A percentile compares a stretch with the other conserved stretches of the same genome.
Evolutionary conservation across 1,139 yeast species (phyloP).

Genomic region (Pneumocystis jirovecii): DNA sequence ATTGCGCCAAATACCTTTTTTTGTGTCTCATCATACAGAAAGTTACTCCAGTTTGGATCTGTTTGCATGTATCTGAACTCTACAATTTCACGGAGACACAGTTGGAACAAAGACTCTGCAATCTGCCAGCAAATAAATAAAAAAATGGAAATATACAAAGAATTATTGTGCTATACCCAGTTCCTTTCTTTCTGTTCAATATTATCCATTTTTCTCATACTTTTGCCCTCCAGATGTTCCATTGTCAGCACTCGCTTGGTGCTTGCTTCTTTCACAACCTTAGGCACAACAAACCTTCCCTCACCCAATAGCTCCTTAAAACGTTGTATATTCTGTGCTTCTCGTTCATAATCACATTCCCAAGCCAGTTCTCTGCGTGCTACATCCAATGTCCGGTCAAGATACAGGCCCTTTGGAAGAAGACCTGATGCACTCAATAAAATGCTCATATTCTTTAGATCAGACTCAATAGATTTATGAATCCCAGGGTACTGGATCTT

Average conservation of each 20-base stretch:
- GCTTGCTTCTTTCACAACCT: slow-evolving; percentile 60
- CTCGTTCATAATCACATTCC: slow-evolving; percentile 94
- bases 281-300: slow-evolving; percentile 72
- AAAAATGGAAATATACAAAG: background rate
- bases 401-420: slow-evolving; percentile 79
- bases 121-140: slow-evolving; percentile 22
- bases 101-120: slow-evolving; percentile 72
- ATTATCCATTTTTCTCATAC: slow-evolving; percentile 51
- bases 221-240: slow-evolving; percentile 75
- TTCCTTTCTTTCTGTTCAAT: slow-evolving; percentile 61
- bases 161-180: slow-evolving; percentile 29
- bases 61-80: slow-evolving; percentile 89
- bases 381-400: slow-evolving; percentile 83
- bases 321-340: slow-evolving; percentile 61
- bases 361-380: slow-evolving; percentile 87
- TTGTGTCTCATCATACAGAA: slow-evolving; percentile 56
- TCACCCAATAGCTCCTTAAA: slow-evolving; percentile 48
- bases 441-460: slow-evolving; percentile 67
- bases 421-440: slow-evolving; percentile 73
- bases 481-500: slow-evolving; percentile 99
- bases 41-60: slow-evolving; percentile 98
- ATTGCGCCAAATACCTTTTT: background rate
- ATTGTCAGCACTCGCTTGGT: slow-evolving; percentile 78
- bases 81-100: slow-evolving; percentile 74
- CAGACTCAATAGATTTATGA: slow-evolving; percentile 82